A percentile compares a stretch with the other conserved stretches of the same genome.
Evolutionary conservation across 345 rosid genomes (phyloP).

Genomic region (Isatis tinctoria): DNA sequence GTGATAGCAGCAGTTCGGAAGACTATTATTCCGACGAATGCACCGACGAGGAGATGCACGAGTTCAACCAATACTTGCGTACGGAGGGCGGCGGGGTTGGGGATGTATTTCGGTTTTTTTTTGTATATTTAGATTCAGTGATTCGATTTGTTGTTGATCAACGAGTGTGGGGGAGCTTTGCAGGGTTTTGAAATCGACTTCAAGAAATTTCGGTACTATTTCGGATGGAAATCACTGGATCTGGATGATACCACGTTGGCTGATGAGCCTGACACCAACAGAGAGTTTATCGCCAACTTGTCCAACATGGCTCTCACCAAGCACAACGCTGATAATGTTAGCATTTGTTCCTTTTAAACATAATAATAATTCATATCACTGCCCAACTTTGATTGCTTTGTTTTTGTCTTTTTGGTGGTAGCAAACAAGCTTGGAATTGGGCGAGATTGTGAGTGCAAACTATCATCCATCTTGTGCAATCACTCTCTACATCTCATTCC

Average conservation of each 20-base stretch:
- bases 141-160: too few species aligned
- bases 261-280: background rate
- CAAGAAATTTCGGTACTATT: background rate
- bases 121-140: too few species aligned
- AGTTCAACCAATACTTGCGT: background rate
- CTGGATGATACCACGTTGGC: background rate
- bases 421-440: background rate
- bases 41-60: background rate
- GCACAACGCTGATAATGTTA: background rate
- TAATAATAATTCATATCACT: too few species aligned
- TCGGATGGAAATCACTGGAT: background rate
- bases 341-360: background rate
- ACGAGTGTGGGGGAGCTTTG: background rate
- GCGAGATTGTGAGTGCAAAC: background rate
- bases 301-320: background rate
- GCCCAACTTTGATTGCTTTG: background rate
- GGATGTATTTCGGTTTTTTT: background rate
- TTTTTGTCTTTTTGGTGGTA: background rate
- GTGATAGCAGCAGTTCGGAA: background rate
- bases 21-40: background rate
- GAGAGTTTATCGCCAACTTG: background rate
- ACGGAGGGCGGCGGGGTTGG: background rate
- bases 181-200: background rate
- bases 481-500: background rate
- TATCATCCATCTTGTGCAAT: background rate